Percentiles rank a stretch among this genome's conserved stretches.
Evolutionary conservation across 2,329 filamentous ascomycete genomes (phyloP).

Genomic region (Fusarium annulatum): DNA sequence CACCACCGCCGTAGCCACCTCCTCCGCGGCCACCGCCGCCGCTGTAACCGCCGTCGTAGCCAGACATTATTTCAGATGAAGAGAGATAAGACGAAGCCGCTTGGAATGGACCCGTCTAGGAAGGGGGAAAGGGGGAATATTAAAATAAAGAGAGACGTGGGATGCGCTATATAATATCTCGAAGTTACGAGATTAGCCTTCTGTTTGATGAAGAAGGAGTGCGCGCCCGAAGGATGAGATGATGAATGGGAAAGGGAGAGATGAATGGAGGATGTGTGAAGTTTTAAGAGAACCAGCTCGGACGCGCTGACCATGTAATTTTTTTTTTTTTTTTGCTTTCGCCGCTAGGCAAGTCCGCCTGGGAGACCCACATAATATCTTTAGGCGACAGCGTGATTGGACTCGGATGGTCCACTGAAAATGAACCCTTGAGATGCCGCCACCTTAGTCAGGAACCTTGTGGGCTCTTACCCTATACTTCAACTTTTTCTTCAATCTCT

Average conservation of each 20-base stretch:
- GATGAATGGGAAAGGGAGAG: slow-evolving; percentile 35
- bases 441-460: slow-evolving; percentile 27
- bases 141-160: slow-evolving; percentile 36
- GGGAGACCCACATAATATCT: background rate
- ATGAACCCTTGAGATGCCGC: slow-evolving; percentile 22
- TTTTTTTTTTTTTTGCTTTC: slow-evolving; percentile 42
- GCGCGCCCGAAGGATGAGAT: slow-evolving; percentile 46
- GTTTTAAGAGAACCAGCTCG: slow-evolving; percentile 38
- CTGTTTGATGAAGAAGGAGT: slow-evolving; percentile 44
- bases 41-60: slow-evolving; percentile 47
- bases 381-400: background rate
- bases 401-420: background rate
- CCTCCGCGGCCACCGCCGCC: slow-evolving; percentile 48
- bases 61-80: slow-evolving; percentile 56
- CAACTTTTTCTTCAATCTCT: background rate
- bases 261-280: slow-evolving; percentile 43
- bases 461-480: slow-evolving; percentile 11
- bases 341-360: slow-evolving; percentile 44
- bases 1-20: slow-evolving; percentile 48
- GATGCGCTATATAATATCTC: slow-evolving; percentile 35
- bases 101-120: slow-evolving; percentile 23
- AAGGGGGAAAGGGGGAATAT: slow-evolving; percentile 18
- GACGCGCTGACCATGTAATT: slow-evolving; percentile 36
- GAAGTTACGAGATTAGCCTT: slow-evolving; percentile 35
- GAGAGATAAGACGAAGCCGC: slow-evolving; percentile 27